Evolutionary conservation across 768 basidiomycete species (phyloP).

Genomic region (Thelephora aurantiotincta): DNA sequence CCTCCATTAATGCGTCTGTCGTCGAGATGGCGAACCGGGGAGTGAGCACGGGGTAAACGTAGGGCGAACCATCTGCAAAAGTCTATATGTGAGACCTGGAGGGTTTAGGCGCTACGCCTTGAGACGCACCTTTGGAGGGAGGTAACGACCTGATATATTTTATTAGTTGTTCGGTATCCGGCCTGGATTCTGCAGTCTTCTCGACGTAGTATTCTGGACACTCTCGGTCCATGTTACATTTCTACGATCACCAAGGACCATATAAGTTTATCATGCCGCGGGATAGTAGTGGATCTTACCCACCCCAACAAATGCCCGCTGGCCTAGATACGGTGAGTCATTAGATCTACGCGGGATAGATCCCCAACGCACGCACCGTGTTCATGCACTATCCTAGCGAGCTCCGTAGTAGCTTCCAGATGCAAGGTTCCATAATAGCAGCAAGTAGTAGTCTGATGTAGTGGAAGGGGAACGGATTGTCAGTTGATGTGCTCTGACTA

Average conservation of each 20-base stretch:
- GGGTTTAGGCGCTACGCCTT: background rate
- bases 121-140: slow-evolving; percentile 2
- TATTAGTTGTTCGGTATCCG: slow-evolving; percentile 51
- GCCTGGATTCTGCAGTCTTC: slow-evolving; percentile 44
- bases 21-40: slow-evolving; percentile 96
- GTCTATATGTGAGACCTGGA: slow-evolving; percentile 9
- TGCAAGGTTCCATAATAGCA: slow-evolving; percentile 87
- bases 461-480: too few relatives aligned
- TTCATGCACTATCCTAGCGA: slow-evolving; percentile 62
- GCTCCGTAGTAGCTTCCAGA: slow-evolving; percentile 60
- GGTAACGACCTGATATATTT: slow-evolving; percentile 49
- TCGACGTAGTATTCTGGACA: slow-evolving; percentile 59
- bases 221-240: slow-evolving; percentile 85
- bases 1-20: slow-evolving; percentile 47
- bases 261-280: background rate
- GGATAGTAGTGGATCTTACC: slow-evolving; percentile 14
- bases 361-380: slow-evolving; percentile 30
- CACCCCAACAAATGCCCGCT: slow-evolving; percentile 79
- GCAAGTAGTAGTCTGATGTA: slow-evolving; percentile 72
- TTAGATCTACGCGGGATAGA: background rate
- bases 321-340: slow-evolving; percentile 28
- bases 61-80: slow-evolving; percentile 20
- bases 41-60: slow-evolving; percentile 84
- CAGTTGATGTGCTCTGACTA: too few relatives aligned
- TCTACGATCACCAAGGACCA: slow-evolving; percentile 24